phyloP scores from a whole-genome alignment of 108 stramenopile species.

The Hondaea fermentalgiana region DNA sequence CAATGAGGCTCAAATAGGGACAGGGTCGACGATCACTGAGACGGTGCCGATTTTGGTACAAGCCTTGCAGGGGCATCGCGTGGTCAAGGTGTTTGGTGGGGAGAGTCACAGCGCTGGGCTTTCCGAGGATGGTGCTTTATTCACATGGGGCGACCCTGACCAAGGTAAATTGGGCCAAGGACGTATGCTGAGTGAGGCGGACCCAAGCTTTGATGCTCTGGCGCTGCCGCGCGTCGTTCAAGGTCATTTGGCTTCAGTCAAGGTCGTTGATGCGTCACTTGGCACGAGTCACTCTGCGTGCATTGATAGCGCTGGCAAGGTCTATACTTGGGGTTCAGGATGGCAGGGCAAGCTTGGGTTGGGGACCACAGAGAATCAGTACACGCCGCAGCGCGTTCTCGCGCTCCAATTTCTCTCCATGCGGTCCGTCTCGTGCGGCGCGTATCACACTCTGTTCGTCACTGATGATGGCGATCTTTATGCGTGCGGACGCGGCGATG shows the following conservation, averaged over 20 bases:
- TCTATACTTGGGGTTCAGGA: background rate
- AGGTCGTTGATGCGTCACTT: background rate
- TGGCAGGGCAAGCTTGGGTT: constrained; percentile 8
- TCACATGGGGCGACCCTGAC: constrained; percentile 8
- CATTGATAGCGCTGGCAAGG: background rate
- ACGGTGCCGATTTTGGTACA: background rate
- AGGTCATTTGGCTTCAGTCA: background rate
- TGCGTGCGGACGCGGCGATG: background rate
- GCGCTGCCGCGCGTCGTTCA: background rate
- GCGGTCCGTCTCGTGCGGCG: background rate
- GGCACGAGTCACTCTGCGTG: background rate
- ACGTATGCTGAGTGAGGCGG: background rate
- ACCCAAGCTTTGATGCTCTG: background rate
- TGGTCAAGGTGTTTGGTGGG: background rate
- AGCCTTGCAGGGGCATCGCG: background rate
- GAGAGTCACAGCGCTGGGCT: background rate
- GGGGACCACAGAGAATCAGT: background rate
- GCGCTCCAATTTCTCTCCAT: background rate
- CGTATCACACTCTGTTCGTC: background rate
- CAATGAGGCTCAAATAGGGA: background rate
- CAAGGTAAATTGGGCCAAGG: background rate
- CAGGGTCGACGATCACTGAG: background rate
- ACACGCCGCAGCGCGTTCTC: background rate
- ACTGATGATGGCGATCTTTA: background rate
- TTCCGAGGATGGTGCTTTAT: background rate